Evolutionary conservation across 371 early-diverging fungal species (phyloP).

Genomic region (Zychaea mexicana): DNA sequence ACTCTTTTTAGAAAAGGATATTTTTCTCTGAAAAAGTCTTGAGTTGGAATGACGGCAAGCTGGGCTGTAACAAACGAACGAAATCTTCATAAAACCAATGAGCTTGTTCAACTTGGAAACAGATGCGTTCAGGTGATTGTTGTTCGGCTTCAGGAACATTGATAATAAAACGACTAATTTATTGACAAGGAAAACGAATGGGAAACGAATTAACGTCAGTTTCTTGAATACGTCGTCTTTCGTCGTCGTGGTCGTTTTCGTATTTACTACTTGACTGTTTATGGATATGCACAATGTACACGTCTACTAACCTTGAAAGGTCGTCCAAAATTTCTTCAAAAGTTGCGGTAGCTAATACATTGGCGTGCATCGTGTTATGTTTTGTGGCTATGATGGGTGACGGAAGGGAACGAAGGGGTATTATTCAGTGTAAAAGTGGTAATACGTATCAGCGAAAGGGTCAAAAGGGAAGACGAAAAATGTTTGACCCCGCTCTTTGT

Average conservation of each 20-base stretch:
- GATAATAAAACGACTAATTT: slow-evolving; percentile 92
- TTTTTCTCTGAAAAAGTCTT: slow-evolving; percentile 82
- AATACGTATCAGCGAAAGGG: no score
- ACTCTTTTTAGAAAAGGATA: slow-evolving; percentile 49
- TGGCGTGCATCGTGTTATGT: slow-evolving; percentile 20
- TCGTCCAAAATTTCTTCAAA: slow-evolving; percentile 86
- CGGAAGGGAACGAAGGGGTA: not conserved
- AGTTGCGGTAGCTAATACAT: slow-evolving; percentile 66
- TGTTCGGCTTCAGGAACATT: slow-evolving; percentile 95
- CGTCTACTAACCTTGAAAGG: slow-evolving; percentile 68
- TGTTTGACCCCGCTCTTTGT: no score
- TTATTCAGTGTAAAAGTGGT: no score
- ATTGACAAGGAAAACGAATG: no score
- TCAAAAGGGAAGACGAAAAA: no score
- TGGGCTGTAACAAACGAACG: slow-evolving; percentile 81
- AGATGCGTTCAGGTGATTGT: slow-evolving; percentile 88
- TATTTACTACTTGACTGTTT: not conserved
- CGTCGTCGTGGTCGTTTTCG: not conserved
- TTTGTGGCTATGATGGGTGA: not conserved
- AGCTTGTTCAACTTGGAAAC: slow-evolving; percentile 99
- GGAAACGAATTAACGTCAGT: no score
- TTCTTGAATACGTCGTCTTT: no score
- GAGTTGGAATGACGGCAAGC: slow-evolving; percentile 76
- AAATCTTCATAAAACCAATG: slow-evolving; percentile 99
- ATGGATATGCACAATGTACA: not conserved